Percentiles rank a stretch among this genome's conserved stretches.
These are phyloP conservation scores for Eucalyptus polyanthemos DNA, from an alignment of 345 rosid species.

Conservation along the genomic window DNA sequence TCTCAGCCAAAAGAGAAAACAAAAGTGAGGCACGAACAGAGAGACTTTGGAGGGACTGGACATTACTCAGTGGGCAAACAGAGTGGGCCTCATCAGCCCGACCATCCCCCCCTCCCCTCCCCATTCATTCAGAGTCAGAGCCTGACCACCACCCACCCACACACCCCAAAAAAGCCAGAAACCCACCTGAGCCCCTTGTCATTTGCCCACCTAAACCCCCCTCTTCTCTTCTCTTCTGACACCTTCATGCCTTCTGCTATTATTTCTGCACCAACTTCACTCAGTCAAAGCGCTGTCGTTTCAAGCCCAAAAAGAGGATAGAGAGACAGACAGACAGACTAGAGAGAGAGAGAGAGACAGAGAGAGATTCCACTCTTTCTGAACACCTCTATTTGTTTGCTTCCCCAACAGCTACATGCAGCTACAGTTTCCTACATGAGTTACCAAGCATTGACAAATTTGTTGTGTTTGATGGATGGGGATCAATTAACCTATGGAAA, in stretches of 20 bases:
- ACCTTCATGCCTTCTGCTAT: neutral
- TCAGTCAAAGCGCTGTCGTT: neutral
- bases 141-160: neutral
- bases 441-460: neutral
- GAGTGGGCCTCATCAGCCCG: neutral
- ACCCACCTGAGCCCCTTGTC: neutral
- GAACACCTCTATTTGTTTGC: neutral
- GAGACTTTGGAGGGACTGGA: neutral
- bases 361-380: neutral
- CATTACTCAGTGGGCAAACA: neutral
- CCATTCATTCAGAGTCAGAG: neutral
- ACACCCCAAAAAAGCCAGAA: neutral
- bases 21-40: neutral
- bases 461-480: neutral
- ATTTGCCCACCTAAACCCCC: neutral
- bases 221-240: neutral
- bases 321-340: neutral
- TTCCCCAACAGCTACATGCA: neutral
- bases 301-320: neutral
- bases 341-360: neutral
- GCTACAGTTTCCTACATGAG: neutral
- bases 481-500: neutral
- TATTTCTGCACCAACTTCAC: neutral
- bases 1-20: neutral
- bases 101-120: neutral